phyloP scores from a whole-genome alignment of 164 flowering plant genomes.

The Sextonia rubra region DNA sequence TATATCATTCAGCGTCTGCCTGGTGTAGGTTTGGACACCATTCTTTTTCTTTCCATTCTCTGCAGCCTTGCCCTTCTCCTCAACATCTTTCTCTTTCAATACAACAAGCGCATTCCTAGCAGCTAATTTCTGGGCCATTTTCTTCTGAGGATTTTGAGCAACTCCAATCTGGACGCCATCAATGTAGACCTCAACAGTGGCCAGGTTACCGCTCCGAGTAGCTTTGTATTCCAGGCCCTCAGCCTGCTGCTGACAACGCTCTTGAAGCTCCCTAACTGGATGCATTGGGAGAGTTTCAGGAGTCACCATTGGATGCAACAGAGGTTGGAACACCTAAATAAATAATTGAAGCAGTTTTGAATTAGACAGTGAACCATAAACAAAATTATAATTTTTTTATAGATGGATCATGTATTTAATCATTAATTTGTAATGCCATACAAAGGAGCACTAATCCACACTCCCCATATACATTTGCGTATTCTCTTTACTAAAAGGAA shows the following conservation, averaged over 20 bases:
- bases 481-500: neutral
- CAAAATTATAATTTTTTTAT: neutral
- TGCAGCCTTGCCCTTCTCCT: conserved; percentile 41
- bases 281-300: conserved; percentile 99
- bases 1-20: conserved; percentile 93
- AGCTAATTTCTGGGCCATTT: conserved; percentile 99
- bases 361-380: neutral
- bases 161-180: conserved; percentile 90
- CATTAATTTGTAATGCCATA: too few species aligned
- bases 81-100: conserved; percentile 73
- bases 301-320: conserved; percentile 94
- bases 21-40: conserved; percentile 69
- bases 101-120: conserved; percentile 91
- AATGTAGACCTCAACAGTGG: conserved; percentile 90
- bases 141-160: conserved; percentile 95
- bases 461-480: neutral
- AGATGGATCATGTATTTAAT: neutral
- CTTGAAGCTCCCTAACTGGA: conserved; percentile 97
- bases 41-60: conserved; percentile 68
- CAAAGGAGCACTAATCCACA: neutral
- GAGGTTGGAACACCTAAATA: conserved; percentile 75
- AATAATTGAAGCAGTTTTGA: neutral
- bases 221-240: conserved; percentile 98
- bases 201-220: conserved; percentile 76
- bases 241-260: conserved; percentile 98